Percentiles rank a stretch among this genome's conserved stretches.
Conservation (phyloP, 1,284 basidiomycete genomes). For the Apiotrichum porosum region DNA sequence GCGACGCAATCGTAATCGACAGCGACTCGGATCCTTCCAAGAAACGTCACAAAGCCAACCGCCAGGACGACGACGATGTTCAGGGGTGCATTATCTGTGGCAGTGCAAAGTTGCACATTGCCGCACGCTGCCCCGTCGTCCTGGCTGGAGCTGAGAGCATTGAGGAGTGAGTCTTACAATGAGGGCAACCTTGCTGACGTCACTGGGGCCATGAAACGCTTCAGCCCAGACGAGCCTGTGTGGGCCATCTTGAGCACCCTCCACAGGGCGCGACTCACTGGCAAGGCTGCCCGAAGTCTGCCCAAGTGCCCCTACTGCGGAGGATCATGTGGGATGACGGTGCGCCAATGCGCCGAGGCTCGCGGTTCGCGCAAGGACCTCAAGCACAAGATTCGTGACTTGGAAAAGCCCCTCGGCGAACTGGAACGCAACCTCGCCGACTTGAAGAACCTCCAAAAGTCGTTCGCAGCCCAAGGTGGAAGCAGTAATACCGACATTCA, state of each 20-base stretch:
- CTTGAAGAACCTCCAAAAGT: not conserved
- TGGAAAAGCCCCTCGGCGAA: slow-evolving; percentile 8
- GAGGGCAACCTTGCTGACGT: not conserved
- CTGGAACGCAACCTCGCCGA: not conserved
- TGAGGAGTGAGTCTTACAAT: not conserved
- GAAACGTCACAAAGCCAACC: not conserved
- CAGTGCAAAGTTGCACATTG: not conserved
- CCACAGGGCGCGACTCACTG: not conserved
- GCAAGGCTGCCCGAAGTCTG: not conserved
- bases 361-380: slow-evolving; percentile 27
- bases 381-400: slow-evolving; percentile 28
- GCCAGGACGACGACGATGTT: not conserved
- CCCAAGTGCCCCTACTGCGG: slow-evolving; percentile 33
- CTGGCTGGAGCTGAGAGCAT: slow-evolving; percentile 9
- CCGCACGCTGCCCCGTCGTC: slow-evolving; percentile 14
- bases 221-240: slow-evolving; percentile 1
- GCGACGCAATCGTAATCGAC: not conserved
- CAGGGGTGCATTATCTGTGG: slow-evolving; percentile 11
- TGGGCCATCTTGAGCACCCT: slow-evolving; percentile 6
- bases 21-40: not conserved
- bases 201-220: slow-evolving; percentile 6
- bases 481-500: not conserved
- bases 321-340: slow-evolving; percentile 17
- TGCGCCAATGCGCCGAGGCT: slow-evolving; percentile 27
- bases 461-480: not conserved